phyloP scores from a whole-genome alignment of 2,329 filamentous ascomycete genomes.

The Coleophoma crateriformis region DNA sequence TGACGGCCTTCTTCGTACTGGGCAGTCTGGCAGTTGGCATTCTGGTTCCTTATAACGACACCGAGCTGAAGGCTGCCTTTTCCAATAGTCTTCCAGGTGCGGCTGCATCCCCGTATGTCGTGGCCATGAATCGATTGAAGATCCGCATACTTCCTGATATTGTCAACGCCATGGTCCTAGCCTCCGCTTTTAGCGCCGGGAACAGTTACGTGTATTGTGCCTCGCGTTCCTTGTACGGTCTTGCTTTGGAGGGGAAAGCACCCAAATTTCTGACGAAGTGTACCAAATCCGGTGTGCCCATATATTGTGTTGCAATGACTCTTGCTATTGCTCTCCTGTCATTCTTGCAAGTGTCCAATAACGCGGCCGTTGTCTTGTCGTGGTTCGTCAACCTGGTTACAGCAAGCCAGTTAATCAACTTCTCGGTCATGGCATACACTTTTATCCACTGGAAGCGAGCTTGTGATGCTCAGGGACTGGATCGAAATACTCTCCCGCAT shows the following conservation, averaged over 20 bases:
- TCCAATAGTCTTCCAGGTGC: conserved; percentile 38
- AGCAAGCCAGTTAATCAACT: conserved; percentile 46
- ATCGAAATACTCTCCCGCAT: conserved; percentile 39
- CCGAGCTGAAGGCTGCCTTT: conserved; percentile 48
- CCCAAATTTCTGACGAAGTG: conserved; percentile 40
- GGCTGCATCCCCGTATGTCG: conserved; percentile 47
- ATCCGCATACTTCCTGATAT: conserved; percentile 52
- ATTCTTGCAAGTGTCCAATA: conserved; percentile 55
- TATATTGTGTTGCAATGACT: conserved; percentile 51
- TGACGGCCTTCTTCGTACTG: conserved; percentile 68
- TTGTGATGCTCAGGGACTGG: conserved; percentile 37
- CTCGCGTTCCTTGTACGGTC: conserved; percentile 47
- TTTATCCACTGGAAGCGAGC: conserved; percentile 54
- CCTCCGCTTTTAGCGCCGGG: conserved; percentile 47
- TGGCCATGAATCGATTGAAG: conserved; percentile 48
- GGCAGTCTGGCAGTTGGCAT: conserved; percentile 56
- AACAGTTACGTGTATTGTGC: conserved; percentile 45
- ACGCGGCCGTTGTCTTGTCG: conserved; percentile 49
- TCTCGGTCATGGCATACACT: conserved; percentile 46
- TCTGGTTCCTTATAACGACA: conserved; percentile 52
- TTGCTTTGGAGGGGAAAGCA: conserved; percentile 42
- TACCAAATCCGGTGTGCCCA: conserved; percentile 48
- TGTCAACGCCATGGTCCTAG: conserved; percentile 54
- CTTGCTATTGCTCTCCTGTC: conserved; percentile 52
- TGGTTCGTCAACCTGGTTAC: conserved; percentile 58